Base-by-base conservation (phyloP, 2,329 filamentous ascomycete species). In the Stachybotrys chlorohalonatus region DNA sequence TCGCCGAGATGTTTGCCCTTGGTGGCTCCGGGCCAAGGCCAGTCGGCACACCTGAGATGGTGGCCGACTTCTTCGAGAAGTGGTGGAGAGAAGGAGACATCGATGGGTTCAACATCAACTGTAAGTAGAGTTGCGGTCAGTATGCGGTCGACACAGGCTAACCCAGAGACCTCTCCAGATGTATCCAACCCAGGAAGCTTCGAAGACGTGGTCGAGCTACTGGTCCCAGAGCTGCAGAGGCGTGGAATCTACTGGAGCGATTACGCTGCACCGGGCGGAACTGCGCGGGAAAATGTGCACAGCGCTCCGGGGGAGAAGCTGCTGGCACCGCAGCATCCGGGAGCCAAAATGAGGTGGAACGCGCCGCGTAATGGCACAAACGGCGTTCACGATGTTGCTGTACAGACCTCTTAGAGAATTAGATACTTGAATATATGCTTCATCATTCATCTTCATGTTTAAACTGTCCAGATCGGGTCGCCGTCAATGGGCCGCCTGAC, bases 141-240 rank as follows among this genome's bases (percentile, higher is more conserved):
- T 5, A 42, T 13, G 13, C 8, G 36, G 2, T 5, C 13, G 36
- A 42, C 36, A 42, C 8, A 42, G 13, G 13, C 36, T 42, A 13
- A 42, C 36, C 2, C 13, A 42, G 36, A 9, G 13, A 42, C 36
- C 36, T 9, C 5, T 42, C 36, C 6, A 42, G 36, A 60, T 45
- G 68, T 66, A 0, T 56, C 73, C 0, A 69, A 74, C 55, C 86
- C 84, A 0, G 77, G 77, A 47, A 84, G 81, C 0, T 89, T 88
- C 64, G 78, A 84, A 55, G 85, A 89, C 58, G 77, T 89, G 1
- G 79, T 85, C 36, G 78, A 85, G 8, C 70, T 86, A 9, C 65
- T 89, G 3, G 60, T 89, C 0, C 84, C 86, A 0, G 86, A 87
- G 58, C 67, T 89, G 31, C 75, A 74, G 48, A 68, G 70, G 24